Conservation (phyloP, 805 yeast genomes). For the Saccharomyces jurei region DNA sequence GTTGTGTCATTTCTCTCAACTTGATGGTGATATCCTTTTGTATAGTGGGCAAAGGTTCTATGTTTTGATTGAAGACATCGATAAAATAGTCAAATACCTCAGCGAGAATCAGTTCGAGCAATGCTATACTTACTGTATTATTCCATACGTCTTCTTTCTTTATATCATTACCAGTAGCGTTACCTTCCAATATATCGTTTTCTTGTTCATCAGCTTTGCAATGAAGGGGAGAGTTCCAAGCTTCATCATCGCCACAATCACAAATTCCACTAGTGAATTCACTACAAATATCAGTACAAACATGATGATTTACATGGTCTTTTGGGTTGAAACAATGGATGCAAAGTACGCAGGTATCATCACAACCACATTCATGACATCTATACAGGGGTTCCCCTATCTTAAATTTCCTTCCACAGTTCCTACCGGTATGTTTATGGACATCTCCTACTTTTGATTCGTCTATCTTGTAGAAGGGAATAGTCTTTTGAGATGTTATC, state of each 20-base stretch:
- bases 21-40: conserved; percentile 24
- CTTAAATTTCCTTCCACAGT: conserved; percentile 59
- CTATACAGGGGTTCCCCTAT: conserved; percentile 61
- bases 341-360: conserved; percentile 72
- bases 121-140: conserved; percentile 5
- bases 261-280: conserved; percentile 52
- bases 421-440: conserved; percentile 47
- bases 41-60: conserved; percentile 27
- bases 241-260: conserved; percentile 66
- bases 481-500: conserved; percentile 4
- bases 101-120: conserved; percentile 24
- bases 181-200: conserved; percentile 7
- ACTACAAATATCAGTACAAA: conserved; percentile 41
- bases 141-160: conserved; percentile 8
- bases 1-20: conserved; percentile 24
- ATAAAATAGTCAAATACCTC: conserved; percentile 35
- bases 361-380: conserved; percentile 70
- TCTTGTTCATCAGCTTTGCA: conserved; percentile 37
- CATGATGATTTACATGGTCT: conserved; percentile 62
- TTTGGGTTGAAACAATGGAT: conserved; percentile 60
- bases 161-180: conserved; percentile 32
- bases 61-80: conserved; percentile 33
- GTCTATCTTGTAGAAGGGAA: conserved; percentile 14
- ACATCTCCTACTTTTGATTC: conserved; percentile 7
- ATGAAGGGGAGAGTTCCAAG: conserved; percentile 46